These are phyloP conservation scores for Mycosphaerella sp. DNA, from an alignment of 2,329 filamentous ascomycete species.

Conservation along the genomic window DNA sequence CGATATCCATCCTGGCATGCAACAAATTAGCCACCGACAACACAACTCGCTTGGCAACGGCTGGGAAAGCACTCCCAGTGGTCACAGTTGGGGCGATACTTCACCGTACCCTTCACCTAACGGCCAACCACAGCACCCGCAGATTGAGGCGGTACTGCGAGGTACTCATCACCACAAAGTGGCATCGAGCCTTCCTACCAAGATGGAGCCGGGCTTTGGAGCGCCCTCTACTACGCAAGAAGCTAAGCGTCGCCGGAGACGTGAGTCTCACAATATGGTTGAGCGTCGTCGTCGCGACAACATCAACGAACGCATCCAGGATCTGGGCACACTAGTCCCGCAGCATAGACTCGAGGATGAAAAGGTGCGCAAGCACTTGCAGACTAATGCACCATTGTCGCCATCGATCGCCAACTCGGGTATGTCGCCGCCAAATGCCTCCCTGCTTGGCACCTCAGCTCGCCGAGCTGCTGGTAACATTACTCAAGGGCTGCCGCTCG, in stretches of 20 bases:
- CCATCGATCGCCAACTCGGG: conserved; percentile 63
- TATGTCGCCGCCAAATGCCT: conserved; percentile 68
- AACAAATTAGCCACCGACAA: conserved; percentile 47
- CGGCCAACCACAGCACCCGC: conserved; percentile 56
- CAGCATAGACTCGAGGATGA: conserved; percentile 91
- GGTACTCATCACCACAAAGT: conserved; percentile 61
- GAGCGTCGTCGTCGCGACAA: conserved; percentile 93
- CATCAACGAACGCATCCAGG: conserved; percentile 97
- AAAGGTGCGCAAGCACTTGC: conserved; percentile 89
- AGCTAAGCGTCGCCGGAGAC: conserved; percentile 81
- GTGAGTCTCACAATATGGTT: conserved; percentile 94
- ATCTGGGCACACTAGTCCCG: conserved; percentile 88
- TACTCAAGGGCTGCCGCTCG: conserved; percentile 82
- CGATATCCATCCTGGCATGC: conserved; percentile 30
- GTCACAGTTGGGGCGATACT: conserved; percentile 72
- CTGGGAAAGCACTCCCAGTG: conserved; percentile 74
- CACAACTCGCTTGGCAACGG: conserved; percentile 54
- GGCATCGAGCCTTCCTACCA: conserved; percentile 68
- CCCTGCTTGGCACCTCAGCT: conserved; percentile 80
- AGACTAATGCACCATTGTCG: conserved; percentile 84
- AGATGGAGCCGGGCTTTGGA: conserved; percentile 57
- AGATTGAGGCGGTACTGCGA: conserved; percentile 83
- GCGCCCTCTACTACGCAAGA: conserved; percentile 69
- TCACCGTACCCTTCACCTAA: conserved; percentile 86
- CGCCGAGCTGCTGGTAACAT: conserved; percentile 66